A percentile compares a stretch with the other conserved stretches of the same genome.
Evolutionary conservation across 2,329 filamentous ascomycete species (phyloP).

Genomic region (Penicillium sclerotigenum): DNA sequence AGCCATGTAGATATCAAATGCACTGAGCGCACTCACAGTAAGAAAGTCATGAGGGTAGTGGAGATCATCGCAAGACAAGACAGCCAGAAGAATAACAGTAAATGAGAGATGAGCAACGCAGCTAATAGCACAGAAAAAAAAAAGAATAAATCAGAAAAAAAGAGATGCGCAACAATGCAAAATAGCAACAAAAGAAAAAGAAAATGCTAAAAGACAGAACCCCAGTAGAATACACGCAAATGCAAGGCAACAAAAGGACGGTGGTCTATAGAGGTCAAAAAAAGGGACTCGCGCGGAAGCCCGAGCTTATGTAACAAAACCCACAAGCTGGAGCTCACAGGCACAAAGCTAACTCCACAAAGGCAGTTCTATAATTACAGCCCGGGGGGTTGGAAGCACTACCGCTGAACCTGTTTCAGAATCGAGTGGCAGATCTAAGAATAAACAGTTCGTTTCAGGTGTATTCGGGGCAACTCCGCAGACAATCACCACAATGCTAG

Average conservation of each 20-base stretch:
- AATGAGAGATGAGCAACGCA: conserved; percentile 2
- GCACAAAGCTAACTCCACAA: conserved; percentile 11
- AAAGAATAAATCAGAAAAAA: not conserved
- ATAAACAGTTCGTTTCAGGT: conserved; percentile 21
- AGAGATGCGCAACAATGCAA: conserved; percentile 3
- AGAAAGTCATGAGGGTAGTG: conserved; percentile 38
- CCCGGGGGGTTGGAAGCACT: not conserved
- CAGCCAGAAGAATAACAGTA: conserved; percentile 6
- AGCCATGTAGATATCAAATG: conserved; percentile 8
- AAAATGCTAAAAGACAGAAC: conserved; percentile 7
- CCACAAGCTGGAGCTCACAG: not conserved
- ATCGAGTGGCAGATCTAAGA: conserved; percentile 24
- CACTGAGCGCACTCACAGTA: conserved; percentile 29
- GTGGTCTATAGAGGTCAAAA: conserved; percentile 2
- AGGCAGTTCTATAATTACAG: conserved; percentile 24
- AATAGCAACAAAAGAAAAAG: conserved; percentile 6
- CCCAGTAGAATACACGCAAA: conserved; percentile 4
- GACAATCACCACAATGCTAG: conserved; percentile 13
- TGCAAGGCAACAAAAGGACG: conserved; percentile 4
- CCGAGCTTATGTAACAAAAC: conserved; percentile 1
- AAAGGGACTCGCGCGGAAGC: not conserved
- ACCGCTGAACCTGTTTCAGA: conserved; percentile 23
- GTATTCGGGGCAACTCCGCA: conserved; percentile 6
- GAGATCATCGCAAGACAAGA: conserved; percentile 28
- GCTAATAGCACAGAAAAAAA: not conserved